Conservation (phyloP, 371 early-diverging fungal genomes). For the Mortierella polycephala region DNA sequence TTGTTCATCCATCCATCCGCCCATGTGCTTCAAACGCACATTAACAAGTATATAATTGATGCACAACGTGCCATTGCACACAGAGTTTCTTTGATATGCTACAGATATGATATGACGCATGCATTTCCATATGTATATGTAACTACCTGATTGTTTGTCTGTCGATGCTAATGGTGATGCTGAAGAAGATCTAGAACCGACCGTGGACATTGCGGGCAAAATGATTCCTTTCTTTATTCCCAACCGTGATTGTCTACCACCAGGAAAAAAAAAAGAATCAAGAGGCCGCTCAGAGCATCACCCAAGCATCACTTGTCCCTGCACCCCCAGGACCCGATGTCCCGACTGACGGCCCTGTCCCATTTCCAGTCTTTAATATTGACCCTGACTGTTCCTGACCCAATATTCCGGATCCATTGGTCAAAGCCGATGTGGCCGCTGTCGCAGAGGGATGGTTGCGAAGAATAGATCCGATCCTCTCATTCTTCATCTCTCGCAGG, state of each 20-base stretch:
- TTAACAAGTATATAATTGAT: too few species aligned
- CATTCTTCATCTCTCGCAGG: slow-evolving; percentile 69
- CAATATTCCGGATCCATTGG: not conserved
- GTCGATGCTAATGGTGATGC: too few species aligned
- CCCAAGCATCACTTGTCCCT: slow-evolving; percentile 16
- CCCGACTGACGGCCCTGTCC: slow-evolving; percentile 2
- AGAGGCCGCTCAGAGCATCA: slow-evolving; percentile 3
- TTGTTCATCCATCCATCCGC: too few species aligned
- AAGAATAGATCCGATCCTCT: slow-evolving; percentile 56
- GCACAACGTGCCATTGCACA: too few species aligned
- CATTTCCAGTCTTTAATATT: slow-evolving; percentile 8
- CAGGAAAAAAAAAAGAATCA: not conserved
- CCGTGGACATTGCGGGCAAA: too few species aligned
- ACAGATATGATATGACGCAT: too few species aligned
- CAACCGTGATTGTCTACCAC: too few species aligned
- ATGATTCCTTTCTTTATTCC: not conserved
- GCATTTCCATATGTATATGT: too few species aligned
- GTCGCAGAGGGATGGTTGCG: slow-evolving; percentile 13
- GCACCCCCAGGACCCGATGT: slow-evolving; percentile 13
- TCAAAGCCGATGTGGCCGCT: not conserved
- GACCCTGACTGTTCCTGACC: slow-evolving; percentile 11
- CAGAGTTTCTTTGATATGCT: too few species aligned
- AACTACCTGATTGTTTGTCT: too few species aligned
- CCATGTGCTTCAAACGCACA: too few species aligned
- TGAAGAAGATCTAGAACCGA: too few species aligned